These are phyloP conservation scores for Poa annua DNA, from an alignment of 176 grass and related monocot genomes.

Conservation along the genomic window DNA sequence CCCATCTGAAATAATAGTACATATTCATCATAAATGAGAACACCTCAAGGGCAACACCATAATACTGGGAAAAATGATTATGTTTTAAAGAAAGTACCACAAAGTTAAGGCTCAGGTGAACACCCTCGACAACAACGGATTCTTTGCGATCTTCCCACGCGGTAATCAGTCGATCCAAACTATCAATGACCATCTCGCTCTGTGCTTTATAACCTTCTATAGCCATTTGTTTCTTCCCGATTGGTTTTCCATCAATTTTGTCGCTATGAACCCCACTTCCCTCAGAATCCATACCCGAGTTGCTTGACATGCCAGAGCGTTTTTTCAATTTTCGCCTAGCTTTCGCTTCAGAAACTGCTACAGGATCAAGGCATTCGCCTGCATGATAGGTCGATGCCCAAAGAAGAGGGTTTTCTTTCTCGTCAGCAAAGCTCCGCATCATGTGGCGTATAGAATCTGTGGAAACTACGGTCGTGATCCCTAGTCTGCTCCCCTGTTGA, in stretches of 20 bases:
- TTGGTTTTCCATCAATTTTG: slow-evolving; percentile 51
- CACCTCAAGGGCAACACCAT: not conserved
- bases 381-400: slow-evolving; percentile 98
- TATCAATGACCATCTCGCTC: slow-evolving; percentile 96
- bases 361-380: slow-evolving; percentile 83
- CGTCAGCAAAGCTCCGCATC: slow-evolving; percentile 94
- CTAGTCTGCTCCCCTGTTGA: slow-evolving; percentile 84
- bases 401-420: slow-evolving; percentile 91
- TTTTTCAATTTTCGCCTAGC: slow-evolving; percentile 77
- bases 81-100: slow-evolving; percentile 62
- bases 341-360: slow-evolving; percentile 83
- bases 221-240: slow-evolving; percentile 91
- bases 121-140: slow-evolving; percentile 88
- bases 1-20: slow-evolving; percentile 68
- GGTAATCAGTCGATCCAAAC: slow-evolving; percentile 85
- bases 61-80: not conserved
- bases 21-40: no score
- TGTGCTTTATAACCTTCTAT: slow-evolving; percentile 96
- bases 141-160: slow-evolving; percentile 88
- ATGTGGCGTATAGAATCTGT: slow-evolving; percentile 96
- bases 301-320: slow-evolving; percentile 41
- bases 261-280: slow-evolving; percentile 38
- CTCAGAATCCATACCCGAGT: slow-evolving; percentile 36
- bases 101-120: slow-evolving; percentile 98
- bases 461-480: slow-evolving; percentile 87